These are phyloP conservation scores for Tetracladium marchalianum DNA, from an alignment of 495 filamentous ascomycete species.

Conservation along the genomic window DNA sequence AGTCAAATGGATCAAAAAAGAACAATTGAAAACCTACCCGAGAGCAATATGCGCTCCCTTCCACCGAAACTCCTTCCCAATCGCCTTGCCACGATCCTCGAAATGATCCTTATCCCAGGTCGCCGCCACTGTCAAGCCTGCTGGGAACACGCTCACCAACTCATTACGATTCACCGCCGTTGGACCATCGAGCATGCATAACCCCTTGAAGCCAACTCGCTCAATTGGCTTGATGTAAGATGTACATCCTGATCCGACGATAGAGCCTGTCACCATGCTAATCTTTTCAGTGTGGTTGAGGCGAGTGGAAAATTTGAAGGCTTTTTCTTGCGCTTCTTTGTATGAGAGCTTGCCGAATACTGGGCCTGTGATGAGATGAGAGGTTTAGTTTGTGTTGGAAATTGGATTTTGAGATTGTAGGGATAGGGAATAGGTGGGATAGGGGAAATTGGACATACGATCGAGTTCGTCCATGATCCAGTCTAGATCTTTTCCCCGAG, in stretches of 20 bases:
- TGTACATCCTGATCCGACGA: conserved; percentile 59
- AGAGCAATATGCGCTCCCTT: conserved; percentile 64
- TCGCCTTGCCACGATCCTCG: conserved; percentile 63
- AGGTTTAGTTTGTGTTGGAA: too few species aligned
- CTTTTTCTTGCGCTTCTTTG: neutral
- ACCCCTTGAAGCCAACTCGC: conserved; percentile 31
- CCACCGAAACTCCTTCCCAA: conserved; percentile 67
- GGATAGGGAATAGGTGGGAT: too few species aligned
- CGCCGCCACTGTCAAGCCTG: conserved; percentile 73
- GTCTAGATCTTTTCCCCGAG: too few species aligned
- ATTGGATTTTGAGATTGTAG: too few species aligned
- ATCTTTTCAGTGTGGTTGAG: conserved; percentile 9
- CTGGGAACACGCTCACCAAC: conserved; percentile 69
- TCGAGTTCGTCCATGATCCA: too few species aligned
- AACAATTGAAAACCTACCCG: conserved; percentile 18
- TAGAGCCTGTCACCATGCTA: conserved; percentile 20
- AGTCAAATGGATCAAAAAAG: too few species aligned
- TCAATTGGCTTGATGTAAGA: conserved; percentile 56
- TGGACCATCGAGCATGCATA: conserved; percentile 43
- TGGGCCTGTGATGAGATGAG: too few species aligned
- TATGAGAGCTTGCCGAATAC: too few species aligned
- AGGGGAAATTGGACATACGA: too few species aligned
- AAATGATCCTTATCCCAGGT: conserved; percentile 51
- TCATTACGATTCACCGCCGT: conserved; percentile 41
- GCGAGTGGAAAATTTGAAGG: neutral